Conservation (phyloP, 164 flowering plant species). For the Annona squamosa region DNA sequence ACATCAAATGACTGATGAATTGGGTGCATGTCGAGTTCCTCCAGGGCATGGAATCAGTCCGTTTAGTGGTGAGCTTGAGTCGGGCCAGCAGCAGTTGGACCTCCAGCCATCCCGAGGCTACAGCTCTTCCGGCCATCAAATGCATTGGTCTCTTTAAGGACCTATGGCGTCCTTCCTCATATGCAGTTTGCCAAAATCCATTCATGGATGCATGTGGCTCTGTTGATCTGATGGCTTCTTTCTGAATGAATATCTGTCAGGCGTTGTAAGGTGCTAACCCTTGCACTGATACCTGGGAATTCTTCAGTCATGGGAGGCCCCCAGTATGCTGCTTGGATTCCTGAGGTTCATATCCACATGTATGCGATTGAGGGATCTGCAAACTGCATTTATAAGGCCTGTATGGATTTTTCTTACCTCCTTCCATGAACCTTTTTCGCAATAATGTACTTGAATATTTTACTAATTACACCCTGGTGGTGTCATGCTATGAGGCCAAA, state of each 20-base stretch:
- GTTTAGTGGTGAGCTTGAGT: conserved; percentile 28
- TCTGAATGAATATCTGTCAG: neutral
- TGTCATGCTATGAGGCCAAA: neutral
- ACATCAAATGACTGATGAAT: conserved; percentile 28
- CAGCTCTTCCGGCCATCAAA: conserved; percentile 32
- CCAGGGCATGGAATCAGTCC: conserved; percentile 27
- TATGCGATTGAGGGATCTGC: neutral
- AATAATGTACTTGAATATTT: neutral
- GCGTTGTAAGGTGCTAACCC: neutral
- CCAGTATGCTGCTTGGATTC: neutral
- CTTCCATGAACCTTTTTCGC: neutral
- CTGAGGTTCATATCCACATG: neutral
- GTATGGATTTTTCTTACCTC: neutral
- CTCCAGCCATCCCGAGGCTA: conserved; percentile 36
- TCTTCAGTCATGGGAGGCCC: neutral
- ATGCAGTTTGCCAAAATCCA: neutral
- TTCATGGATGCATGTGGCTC: neutral
- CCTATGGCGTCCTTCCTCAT: neutral
- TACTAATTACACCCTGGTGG: neutral
- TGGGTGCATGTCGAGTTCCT: conserved; percentile 39
- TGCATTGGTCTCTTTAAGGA: conserved; percentile 47
- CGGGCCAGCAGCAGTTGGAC: conserved; percentile 44
- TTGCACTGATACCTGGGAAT: neutral
- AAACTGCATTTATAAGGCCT: neutral
- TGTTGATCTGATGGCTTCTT: neutral